Percentiles rank a stretch among this genome's conserved stretches.
Evolutionary conservation across 495 filamentous ascomycete genomes (phyloP).

Genomic region (Talaromyces thailandensis): DNA sequence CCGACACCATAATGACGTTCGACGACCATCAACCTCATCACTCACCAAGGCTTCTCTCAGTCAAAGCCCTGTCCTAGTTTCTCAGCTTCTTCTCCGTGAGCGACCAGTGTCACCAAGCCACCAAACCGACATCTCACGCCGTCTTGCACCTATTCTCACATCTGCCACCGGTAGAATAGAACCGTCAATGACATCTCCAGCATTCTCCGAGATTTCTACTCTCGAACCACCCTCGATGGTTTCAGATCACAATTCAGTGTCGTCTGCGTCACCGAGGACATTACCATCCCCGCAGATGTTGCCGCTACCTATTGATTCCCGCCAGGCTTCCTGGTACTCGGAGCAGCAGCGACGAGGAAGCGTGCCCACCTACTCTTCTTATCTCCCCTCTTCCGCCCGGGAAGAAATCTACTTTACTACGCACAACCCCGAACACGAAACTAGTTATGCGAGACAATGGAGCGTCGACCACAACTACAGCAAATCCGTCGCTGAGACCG

Average conservation of each 20-base stretch:
- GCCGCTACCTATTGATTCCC: slow-evolving; percentile 27
- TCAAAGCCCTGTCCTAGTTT: slow-evolving; percentile 3
- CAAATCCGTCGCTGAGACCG: not conserved
- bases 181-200: slow-evolving; percentile 62
- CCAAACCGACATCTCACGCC: slow-evolving; percentile 24
- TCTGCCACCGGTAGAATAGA: slow-evolving; percentile 33
- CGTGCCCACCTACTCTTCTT: not conserved
- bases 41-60: not conserved
- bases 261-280: slow-evolving; percentile 45
- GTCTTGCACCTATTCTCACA: slow-evolving; percentile 38
- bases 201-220: slow-evolving; percentile 51
- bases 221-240: slow-evolving; percentile 63
- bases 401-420: slow-evolving; percentile 1
- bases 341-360: slow-evolving; percentile 5
- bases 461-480: slow-evolving; percentile 4
- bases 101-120: slow-evolving; percentile 9
- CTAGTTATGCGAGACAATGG: not conserved
- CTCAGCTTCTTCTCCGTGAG: slow-evolving; percentile 2
- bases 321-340: slow-evolving; percentile 16
- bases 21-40: slow-evolving; percentile 10
- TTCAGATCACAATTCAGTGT: slow-evolving; percentile 60
- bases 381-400: not conserved
- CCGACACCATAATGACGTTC: slow-evolving; percentile 2
- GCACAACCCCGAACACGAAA: not conserved
- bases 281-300: slow-evolving; percentile 33